Conservation (phyloP, 1,284 basidiomycete species). For the Fomitopsis palustris region DNA sequence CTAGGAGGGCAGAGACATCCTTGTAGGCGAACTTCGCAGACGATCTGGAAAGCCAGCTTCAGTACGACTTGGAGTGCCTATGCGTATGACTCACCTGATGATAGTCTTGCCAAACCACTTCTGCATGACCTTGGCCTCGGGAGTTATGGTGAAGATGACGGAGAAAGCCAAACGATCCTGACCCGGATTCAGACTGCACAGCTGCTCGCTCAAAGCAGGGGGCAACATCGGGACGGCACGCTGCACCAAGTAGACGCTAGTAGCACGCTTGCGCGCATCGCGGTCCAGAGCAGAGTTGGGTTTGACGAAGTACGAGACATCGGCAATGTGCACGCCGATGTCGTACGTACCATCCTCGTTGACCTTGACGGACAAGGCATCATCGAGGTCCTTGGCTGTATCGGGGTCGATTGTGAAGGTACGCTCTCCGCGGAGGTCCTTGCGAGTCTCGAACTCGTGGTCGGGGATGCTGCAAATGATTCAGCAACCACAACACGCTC, state of each 20-base stretch:
- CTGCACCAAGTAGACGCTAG: slow-evolving; percentile 95
- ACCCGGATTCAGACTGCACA: slow-evolving; percentile 88
- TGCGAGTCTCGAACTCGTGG: slow-evolving; percentile 82
- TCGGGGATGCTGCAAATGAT: slow-evolving; percentile 73
- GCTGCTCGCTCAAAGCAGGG: slow-evolving; percentile 83
- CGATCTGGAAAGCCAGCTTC: slow-evolving; percentile 48
- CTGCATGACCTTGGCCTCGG: slow-evolving; percentile 78
- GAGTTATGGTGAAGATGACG: slow-evolving; percentile 82
- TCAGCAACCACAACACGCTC: background rate
- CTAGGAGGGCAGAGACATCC: slow-evolving; percentile 80
- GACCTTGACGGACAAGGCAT: slow-evolving; percentile 85
- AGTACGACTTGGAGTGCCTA: slow-evolving; percentile 1
- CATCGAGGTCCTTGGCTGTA: slow-evolving; percentile 90
- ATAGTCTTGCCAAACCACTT: slow-evolving; percentile 94
- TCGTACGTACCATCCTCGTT: slow-evolving; percentile 92
- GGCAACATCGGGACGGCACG: slow-evolving; percentile 96
- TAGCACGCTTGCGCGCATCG: slow-evolving; percentile 95
- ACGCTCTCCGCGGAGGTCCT: slow-evolving; percentile 82
- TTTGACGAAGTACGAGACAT: slow-evolving; percentile 96
- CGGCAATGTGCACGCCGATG: slow-evolving; percentile 92
- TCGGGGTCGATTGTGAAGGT: slow-evolving; percentile 94
- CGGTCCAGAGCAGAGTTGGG: slow-evolving; percentile 95
- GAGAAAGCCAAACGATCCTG: slow-evolving; percentile 91
- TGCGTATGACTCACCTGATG: slow-evolving; percentile 66
- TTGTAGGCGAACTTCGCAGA: slow-evolving; percentile 83